Conservation (phyloP, 768 basidiomycete species). For the Holtermanniella nyarrowii region DNA sequence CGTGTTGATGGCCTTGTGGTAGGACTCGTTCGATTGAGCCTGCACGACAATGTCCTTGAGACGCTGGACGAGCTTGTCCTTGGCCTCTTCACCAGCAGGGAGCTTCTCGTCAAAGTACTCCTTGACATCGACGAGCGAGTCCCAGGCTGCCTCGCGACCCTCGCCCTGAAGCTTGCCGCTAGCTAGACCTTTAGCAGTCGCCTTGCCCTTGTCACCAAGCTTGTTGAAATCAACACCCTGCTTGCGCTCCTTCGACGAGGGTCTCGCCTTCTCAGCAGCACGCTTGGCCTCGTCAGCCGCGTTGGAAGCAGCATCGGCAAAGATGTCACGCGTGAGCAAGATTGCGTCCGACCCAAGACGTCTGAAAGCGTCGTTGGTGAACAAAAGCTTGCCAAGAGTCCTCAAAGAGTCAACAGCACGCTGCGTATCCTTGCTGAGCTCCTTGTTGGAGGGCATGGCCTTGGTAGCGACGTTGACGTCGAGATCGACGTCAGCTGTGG, state of each 20-base stretch:
- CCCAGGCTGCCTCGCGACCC: slow-evolving; percentile 30
- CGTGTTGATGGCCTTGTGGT: slow-evolving; percentile 40
- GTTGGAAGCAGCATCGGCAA: slow-evolving; percentile 41
- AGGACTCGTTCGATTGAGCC: slow-evolving; percentile 39
- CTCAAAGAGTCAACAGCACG: slow-evolving; percentile 36
- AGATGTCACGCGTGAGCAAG: slow-evolving; percentile 40
- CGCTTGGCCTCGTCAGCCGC: slow-evolving; percentile 40
- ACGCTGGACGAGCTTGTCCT: slow-evolving; percentile 40
- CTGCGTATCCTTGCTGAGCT: slow-evolving; percentile 35
- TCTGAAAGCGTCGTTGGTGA: slow-evolving; percentile 41
- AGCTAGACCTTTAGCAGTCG: slow-evolving; percentile 29
- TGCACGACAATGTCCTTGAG: slow-evolving; percentile 39
- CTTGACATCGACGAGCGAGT: slow-evolving; percentile 25
- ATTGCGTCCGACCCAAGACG: slow-evolving; percentile 39
- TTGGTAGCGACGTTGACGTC: slow-evolving; percentile 16
- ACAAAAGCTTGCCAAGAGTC: slow-evolving; percentile 38
- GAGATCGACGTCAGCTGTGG: slow-evolving; percentile 36
- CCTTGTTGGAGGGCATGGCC: slow-evolving; percentile 16
- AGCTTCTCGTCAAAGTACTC: slow-evolving; percentile 42
- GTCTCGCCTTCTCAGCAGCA: slow-evolving; percentile 32
- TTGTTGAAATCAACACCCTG: slow-evolving; percentile 38
- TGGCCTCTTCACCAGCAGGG: slow-evolving; percentile 39
- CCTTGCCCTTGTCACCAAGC: slow-evolving; percentile 38
- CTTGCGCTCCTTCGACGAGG: slow-evolving; percentile 32
- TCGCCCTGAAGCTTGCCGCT: slow-evolving; percentile 40